Evolutionary conservation across 2,329 filamentous ascomycete species (phyloP).

Genomic region (Neofusicoccum sp.): DNA sequence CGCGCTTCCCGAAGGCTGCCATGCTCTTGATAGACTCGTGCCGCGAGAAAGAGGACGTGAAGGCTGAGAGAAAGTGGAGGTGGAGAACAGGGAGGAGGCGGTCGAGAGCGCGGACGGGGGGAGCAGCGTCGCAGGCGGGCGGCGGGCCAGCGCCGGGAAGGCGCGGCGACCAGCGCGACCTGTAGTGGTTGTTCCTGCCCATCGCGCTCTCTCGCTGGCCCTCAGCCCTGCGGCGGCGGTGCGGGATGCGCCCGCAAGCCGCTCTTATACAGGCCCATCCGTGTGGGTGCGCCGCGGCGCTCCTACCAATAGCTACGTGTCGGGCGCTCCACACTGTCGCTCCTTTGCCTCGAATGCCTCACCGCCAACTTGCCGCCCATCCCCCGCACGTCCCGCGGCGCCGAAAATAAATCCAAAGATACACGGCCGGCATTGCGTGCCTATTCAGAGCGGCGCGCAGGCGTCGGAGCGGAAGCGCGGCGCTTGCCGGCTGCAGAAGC

Average conservation of each 20-base stretch:
- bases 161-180: slow-evolving; percentile 4
- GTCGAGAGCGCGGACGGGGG: not conserved
- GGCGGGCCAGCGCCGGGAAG: not conserved
- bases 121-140: not conserved
- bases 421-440: not conserved
- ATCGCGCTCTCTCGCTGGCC: not conserved
- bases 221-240: slow-evolving; percentile 4
- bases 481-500: not conserved
- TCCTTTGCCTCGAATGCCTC: not conserved
- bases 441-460: not conserved
- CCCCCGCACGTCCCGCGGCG: slow-evolving; percentile 1
- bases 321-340: slow-evolving; percentile 14
- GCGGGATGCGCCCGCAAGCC: not conserved
- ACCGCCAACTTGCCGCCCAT: slow-evolving; percentile 13
- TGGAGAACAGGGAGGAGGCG: slow-evolving; percentile 8
- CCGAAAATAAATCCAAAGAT: not conserved
- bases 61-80: slow-evolving; percentile 4
- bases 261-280: slow-evolving; percentile 18
- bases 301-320: slow-evolving; percentile 20
- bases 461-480: not conserved
- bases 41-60: slow-evolving; percentile 7
- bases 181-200: slow-evolving; percentile 7
- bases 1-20: not conserved
- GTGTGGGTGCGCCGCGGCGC: not conserved
- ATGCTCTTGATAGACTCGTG: not conserved